Base-by-base conservation (phyloP, 2,329 filamentous ascomycete genomes). In the Fusarium proliferatum region DNA sequence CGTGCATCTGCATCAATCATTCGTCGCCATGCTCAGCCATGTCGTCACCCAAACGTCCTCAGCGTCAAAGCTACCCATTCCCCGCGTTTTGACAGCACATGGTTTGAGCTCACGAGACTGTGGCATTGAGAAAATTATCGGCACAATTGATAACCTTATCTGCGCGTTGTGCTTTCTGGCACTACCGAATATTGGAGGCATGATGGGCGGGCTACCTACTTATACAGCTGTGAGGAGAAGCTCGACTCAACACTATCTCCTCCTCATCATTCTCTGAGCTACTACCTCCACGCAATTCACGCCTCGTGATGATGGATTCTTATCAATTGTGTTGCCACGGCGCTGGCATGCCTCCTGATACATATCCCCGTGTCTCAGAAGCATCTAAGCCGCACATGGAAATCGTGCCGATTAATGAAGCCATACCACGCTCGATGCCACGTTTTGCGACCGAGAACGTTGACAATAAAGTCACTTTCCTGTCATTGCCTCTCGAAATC, bases 401-500 rank as follows among this genome's bases (percentile, higher is more conserved):
- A 46, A 66, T 67, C 19, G 9, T 38, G 5, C 46, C 43, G 28
- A 63, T 58, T 23, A 48, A 67, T 34, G 69, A 72, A 48, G 60
- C 46, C 26, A 62, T 63, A 28, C 57, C 61, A 21, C 66, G 57
- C 16, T 42, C 61, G 55, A 58, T 59, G 33, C 64, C 71, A 46
- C 58, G 61, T 21, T 53, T 60, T 30, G 64, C 55, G 21, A 42
- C 52, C 30, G 39, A 58, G 17, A 28, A 56, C 33, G 41, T 36
- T 9, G 51, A 57, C 12, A 46, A 34, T 6, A 74, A 60, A 48
- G 39, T 65, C 19, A 57, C 46, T 17, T 57, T 80, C 15, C 76
- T 86, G 52, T 74, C 79, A 36, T 76, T 86, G 9, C 85, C 86
- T 2, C 73, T 82, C 19, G 86, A 88, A 72, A 80, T 88, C 55